These are phyloP conservation scores for Blastobotrys robertii DNA, from an alignment of 805 yeast species.

Conservation along the genomic window DNA sequence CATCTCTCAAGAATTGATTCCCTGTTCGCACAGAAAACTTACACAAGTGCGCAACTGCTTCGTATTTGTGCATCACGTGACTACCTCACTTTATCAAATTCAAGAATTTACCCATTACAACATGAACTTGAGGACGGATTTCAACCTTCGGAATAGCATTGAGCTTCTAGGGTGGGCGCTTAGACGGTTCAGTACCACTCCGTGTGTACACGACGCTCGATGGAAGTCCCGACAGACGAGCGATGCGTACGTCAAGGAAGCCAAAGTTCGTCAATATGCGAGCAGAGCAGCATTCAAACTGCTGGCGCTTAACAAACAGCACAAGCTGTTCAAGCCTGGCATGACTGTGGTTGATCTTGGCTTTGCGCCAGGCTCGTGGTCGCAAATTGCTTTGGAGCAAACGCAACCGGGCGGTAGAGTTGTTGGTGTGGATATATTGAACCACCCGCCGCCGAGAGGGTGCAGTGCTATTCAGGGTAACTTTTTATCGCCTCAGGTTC, in stretches of 20 bases:
- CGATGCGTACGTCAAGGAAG: constrained; percentile 60
- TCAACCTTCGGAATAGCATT: no score
- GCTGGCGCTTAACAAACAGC: constrained; percentile 60
- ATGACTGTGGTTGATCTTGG: constrained; percentile 71
- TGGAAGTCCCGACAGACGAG: constrained; percentile 67
- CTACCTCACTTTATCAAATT: no score
- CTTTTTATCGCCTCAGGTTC: constrained; percentile 44
- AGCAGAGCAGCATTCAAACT: constrained; percentile 92
- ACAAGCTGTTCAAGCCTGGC: constrained; percentile 44
- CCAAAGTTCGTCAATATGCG: constrained; percentile 49
- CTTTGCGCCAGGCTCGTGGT: constrained; percentile 93
- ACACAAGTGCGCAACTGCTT: no score
- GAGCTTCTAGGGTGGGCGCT: no score
- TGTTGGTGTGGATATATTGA: constrained; percentile 75
- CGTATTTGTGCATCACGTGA: no score
- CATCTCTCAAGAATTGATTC: no score
- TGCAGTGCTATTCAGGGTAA: constrained; percentile 80
- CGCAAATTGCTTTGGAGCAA: constrained; percentile 63
- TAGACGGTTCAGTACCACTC: no score
- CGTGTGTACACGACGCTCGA: constrained; percentile 19
- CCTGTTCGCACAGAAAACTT: no score
- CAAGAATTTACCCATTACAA: no score
- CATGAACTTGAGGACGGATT: no score
- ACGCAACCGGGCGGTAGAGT: constrained; percentile 44
- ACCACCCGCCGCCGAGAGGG: constrained; percentile 71